Base-by-base conservation (phyloP, 164 flowering plant species). In the Euptelea pleiosperma region DNA sequence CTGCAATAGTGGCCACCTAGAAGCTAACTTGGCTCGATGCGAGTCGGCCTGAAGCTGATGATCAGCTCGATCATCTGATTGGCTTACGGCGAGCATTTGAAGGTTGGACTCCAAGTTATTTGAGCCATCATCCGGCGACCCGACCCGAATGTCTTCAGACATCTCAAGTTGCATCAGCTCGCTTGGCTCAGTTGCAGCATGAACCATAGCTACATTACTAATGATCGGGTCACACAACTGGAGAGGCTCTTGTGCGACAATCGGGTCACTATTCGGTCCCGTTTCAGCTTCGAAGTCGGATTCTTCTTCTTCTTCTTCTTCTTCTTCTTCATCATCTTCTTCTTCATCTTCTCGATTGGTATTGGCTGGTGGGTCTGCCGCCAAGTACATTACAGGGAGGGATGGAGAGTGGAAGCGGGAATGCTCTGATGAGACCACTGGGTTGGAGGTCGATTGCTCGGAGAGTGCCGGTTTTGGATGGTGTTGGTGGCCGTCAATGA, bases 361-460 rank as follows among this genome's bases (percentile, higher is more conserved):
- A 48, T 55, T 65, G 19, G 47, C 24, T 2, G 73, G 62, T 2
- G 73, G 77, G 62, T 74, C 62, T 0, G 43, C 68, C 0, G 74
- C 49, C 0, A 63, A 31, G 66, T 64, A 72, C 33, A 66, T 35
- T n/a, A 67, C 43, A 1, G 68, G 62, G 37, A 66, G 40, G 0
- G 73, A 54, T 0, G 77, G 69, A 10, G 84, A 74, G 46, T 72
- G 70, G 74, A 73, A 77, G 50, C 48, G 70, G 3, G 70, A 58
- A 60, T 57, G 69, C 49, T 60, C 72, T 2, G 88, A 73, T 1
- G 86, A 72, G 18, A 77, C 34, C 28, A 80, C 65, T 0, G 87
- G 95, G 60, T 87, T 86, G 39, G 96, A 93, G 4, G 97, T 86
- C 18, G 99, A 93, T 69, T 88, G 92, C 60, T 85, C 97, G 29